A percentile compares a stretch with the other conserved stretches of the same genome.
These are phyloP conservation scores for Penicilliopsis zonata DNA, from an alignment of 495 filamentous ascomycete species.

Conservation along the genomic window DNA sequence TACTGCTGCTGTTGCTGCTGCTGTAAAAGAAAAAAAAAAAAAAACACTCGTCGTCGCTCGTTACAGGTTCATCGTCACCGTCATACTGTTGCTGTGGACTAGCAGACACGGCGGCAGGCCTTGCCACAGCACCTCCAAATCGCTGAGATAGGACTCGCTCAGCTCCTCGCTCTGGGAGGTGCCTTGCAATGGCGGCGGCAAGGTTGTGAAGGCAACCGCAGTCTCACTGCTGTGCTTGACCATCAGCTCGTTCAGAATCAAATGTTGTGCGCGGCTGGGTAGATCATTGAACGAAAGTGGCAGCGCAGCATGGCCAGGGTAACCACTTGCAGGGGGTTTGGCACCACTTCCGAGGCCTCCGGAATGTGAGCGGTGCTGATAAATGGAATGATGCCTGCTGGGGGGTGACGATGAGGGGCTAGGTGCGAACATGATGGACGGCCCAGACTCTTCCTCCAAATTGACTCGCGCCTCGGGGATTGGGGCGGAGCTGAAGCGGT, in stretches of 20 bases:
- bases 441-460: slow-evolving; percentile 48
- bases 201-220: slow-evolving; percentile 70
- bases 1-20: no score
- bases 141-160: slow-evolving; percentile 58
- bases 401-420: slow-evolving; percentile 27
- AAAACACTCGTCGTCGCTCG: slow-evolving; percentile 3
- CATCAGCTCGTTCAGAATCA: slow-evolving; percentile 81
- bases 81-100: slow-evolving; percentile 87
- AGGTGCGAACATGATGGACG: slow-evolving; percentile 69
- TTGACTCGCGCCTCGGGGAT: slow-evolving; percentile 61
- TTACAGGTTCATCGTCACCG: slow-evolving; percentile 72
- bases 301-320: slow-evolving; percentile 40
- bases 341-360: slow-evolving; percentile 9
- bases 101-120: slow-evolving; percentile 57
- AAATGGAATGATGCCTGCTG: slow-evolving; percentile 37
- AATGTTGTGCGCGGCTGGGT: slow-evolving; percentile 68
- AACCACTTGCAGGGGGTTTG: slow-evolving; percentile 28
- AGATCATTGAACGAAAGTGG: slow-evolving; percentile 78
- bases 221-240: slow-evolving; percentile 55
- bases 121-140: slow-evolving; percentile 64
- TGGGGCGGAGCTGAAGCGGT: slow-evolving; percentile 60
- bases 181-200: slow-evolving; percentile 66
- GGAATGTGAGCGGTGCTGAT: slow-evolving; percentile 27
- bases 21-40: not conserved
- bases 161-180: slow-evolving; percentile 57